A percentile compares a stretch with the other conserved stretches of the same genome.
phyloP scores from a whole-genome alignment of 495 filamentous ascomycete genomes.

The Tuber melanosporum region DNA sequence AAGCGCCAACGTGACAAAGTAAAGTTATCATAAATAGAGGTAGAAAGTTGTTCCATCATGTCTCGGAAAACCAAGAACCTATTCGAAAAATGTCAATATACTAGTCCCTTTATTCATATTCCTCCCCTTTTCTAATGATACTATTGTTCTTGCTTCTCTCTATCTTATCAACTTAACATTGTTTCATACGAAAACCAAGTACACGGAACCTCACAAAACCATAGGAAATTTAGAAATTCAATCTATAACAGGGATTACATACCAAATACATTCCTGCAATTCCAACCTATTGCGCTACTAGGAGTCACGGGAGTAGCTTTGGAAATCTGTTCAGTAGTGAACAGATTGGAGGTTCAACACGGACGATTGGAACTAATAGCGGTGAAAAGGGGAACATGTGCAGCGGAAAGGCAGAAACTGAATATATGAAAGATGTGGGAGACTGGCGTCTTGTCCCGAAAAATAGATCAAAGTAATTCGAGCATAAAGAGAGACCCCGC shows the following conservation, averaged over 20 bases:
- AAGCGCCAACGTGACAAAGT: too few species aligned
- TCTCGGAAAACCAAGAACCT: background rate
- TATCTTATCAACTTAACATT: background rate
- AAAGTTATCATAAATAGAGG: too few species aligned
- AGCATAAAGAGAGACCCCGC: too few species aligned
- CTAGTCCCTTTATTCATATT: background rate
- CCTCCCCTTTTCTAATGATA: background rate
- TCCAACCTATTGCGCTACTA: background rate
- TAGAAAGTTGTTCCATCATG: too few species aligned
- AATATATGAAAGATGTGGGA: too few species aligned
- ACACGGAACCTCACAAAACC: background rate
- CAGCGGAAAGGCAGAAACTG: background rate
- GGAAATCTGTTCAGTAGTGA: background rate
- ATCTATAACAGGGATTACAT: background rate
- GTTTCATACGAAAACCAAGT: background rate
- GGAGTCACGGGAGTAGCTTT: background rate
- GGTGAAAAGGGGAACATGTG: background rate
- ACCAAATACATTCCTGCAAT: background rate
- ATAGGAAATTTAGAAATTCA: background rate
- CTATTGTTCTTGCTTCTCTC: background rate
- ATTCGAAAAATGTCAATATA: background rate
- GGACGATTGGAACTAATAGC: background rate
- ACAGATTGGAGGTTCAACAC: background rate
- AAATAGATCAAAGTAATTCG: too few species aligned
- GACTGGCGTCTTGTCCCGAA: too few species aligned